phyloP scores from a whole-genome alignment of 768 basidiomycete species.

The Agaricus subrufescens region DNA sequence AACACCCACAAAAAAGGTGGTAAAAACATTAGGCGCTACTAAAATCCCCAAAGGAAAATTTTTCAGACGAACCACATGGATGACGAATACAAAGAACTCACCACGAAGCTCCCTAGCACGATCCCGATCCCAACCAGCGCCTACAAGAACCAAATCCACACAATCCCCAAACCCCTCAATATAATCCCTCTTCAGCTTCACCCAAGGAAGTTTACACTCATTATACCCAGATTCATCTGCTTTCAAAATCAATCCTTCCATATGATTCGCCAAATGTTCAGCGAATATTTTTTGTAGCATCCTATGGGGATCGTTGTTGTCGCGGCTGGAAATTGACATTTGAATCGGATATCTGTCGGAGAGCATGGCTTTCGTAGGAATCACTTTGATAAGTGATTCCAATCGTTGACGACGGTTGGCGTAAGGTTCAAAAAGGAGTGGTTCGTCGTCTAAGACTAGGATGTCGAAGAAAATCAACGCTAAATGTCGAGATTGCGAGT shows the following conservation, averaged over 20 bases:
- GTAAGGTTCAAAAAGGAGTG: conserved; percentile 55
- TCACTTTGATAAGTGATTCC: conserved; percentile 46
- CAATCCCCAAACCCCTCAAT: conserved; percentile 81
- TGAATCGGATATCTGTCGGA: conserved; percentile 51
- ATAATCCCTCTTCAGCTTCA: conserved; percentile 88
- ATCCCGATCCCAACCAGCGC: conserved; percentile 74
- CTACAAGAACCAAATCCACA: conserved; percentile 74
- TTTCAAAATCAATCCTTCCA: conserved; percentile 80
- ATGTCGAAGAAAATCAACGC: conserved; percentile 88
- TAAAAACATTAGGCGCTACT: conserved; percentile 71
- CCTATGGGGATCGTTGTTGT: background rate
- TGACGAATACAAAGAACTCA: conserved; percentile 20
- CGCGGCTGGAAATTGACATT: conserved; percentile 20
- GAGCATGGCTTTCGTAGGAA: conserved; percentile 62
- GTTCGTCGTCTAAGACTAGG: conserved; percentile 59
- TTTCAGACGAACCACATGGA: background rate
- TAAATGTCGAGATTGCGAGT: conserved; percentile 46
- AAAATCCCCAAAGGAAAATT: background rate
- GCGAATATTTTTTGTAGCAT: conserved; percentile 44
- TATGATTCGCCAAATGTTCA: conserved; percentile 39
- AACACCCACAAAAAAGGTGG: conserved; percentile 78
- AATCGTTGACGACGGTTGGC: conserved; percentile 53
- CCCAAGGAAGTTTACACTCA: conserved; percentile 65
- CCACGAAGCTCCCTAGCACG: conserved; percentile 75
- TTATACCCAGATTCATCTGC: conserved; percentile 66